Evolutionary conservation across 768 basidiomycete genomes (phyloP).

Genomic region (Rhodotorula sphaerocarpa): DNA sequence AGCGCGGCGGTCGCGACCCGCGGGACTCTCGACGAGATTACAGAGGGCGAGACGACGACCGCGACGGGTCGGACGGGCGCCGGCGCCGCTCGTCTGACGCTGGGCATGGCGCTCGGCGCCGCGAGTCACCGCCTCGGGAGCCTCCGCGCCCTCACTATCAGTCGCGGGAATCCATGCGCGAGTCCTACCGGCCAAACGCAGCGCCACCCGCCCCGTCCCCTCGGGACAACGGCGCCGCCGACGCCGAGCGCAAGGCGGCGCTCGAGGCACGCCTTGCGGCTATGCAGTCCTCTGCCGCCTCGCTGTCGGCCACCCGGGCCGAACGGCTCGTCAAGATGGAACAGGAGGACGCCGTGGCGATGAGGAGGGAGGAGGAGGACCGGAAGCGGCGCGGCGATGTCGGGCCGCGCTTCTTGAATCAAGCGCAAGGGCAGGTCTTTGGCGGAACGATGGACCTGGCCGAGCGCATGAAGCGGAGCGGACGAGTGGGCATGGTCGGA

Average conservation of each 20-base stretch:
- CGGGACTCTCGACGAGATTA: slow-evolving; percentile 24
- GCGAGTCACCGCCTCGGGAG: neutral
- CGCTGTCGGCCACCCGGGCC: slow-evolving; percentile 60
- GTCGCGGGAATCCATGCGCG: neutral
- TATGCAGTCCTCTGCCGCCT: slow-evolving; percentile 69
- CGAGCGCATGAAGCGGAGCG: slow-evolving; percentile 42
- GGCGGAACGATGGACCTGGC: slow-evolving; percentile 38
- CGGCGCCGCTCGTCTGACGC: too few species aligned
- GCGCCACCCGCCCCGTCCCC: neutral
- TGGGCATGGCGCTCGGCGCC: neutral
- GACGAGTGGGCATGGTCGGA: slow-evolving; percentile 42
- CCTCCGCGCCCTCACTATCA: neutral
- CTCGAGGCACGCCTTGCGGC: slow-evolving; percentile 81
- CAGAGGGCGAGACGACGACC: neutral
- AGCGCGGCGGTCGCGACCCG: slow-evolving; percentile 41
- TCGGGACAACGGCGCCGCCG: too few species aligned
- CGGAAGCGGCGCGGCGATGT: slow-evolving; percentile 54
- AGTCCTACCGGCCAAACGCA: slow-evolving; percentile 26
- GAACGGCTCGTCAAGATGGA: slow-evolving; percentile 61
- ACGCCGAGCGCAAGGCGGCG: slow-evolving; percentile 46
- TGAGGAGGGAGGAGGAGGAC: slow-evolving; percentile 63
- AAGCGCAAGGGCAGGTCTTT: slow-evolving; percentile 76
- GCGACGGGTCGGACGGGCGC: too few species aligned
- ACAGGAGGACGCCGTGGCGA: slow-evolving; percentile 60
- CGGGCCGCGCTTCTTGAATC: slow-evolving; percentile 59